A percentile compares a stretch with the other conserved stretches of the same genome.
These are phyloP conservation scores for Closterium sp. DNA, from an alignment of 139 green algal species.

Conservation along the genomic window DNA sequence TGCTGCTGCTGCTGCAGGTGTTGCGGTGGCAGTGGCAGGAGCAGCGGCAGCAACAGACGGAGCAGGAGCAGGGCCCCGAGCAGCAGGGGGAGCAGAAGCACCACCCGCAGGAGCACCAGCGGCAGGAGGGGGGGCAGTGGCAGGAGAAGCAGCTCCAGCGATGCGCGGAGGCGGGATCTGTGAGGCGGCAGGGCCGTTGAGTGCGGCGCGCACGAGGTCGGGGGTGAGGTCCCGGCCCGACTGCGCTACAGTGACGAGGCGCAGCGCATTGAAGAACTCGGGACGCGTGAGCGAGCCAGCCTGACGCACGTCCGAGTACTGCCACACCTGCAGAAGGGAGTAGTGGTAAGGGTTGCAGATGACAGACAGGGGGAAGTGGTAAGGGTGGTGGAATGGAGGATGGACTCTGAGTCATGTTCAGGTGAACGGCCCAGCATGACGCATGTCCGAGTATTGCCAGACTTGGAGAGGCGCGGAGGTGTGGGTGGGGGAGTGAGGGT, in stretches of 20 bases:
- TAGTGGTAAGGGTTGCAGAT: background rate
- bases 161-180: conserved; percentile 20
- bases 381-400: background rate
- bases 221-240: conserved; percentile 20
- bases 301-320: conserved; percentile 33
- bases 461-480: background rate
- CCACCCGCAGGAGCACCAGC: background rate
- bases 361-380: background rate
- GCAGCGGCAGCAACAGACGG: background rate
- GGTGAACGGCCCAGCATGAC: background rate
- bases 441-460: background rate
- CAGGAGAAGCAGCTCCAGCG: background rate
- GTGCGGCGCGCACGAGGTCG: conserved; percentile 11
- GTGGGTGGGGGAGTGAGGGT: no score
- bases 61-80: background rate
- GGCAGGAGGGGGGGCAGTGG: no score
- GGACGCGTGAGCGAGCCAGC: conserved; percentile 31
- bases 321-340: conserved; percentile 41
- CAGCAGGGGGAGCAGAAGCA: background rate
- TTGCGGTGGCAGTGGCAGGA: background rate
- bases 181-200: background rate
- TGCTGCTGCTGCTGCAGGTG: background rate
- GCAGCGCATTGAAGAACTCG: conserved; percentile 45
- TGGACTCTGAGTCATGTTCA: background rate
- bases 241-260: conserved; percentile 48